Evolutionary conservation across 176 grass and related monocot species (phyloP), one percentile per base, ranked within the genome.

Genomic region (Leersia perrieri): DNA sequence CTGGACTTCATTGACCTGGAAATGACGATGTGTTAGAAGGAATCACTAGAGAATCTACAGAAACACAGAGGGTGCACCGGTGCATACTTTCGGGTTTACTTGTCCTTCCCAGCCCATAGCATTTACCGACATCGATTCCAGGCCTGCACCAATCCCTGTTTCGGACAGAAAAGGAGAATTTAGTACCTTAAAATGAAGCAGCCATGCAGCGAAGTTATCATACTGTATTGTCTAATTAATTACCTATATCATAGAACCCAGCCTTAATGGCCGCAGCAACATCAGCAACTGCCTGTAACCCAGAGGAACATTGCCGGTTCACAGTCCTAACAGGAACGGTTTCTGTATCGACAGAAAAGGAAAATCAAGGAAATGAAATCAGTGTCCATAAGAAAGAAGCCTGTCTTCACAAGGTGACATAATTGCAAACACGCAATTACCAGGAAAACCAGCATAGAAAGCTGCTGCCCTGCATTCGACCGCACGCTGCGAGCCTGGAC

Each of bases 211-310:
- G 25, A 36, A 70, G 30, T 0, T 63, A 58, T 41, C 22, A 61
- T 18, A 61, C 39, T 31, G 4, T 11, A 60, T 1, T 9, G 20
- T 23, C n/a, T 58, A 58, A 58, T 9, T 36, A 31, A 27, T 73
- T 44, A 99, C 96, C 96, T 63, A 93, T 99, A 80, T 99, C 90
- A 49, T 99, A 99, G 78, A 88, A 99, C 66, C 96, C 96, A 79
- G 96, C 82, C 85, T 99, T 99, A 33, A 99, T 99, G 63, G 92
- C 86, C 33, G 92, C 88, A 1, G 79, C 96, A 57, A 99, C 96
- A 82, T 95, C 92, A 35, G 92, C 90, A 68, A 95, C 96, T 70
- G 92, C 96, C 83, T 99, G 96, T 55, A 99, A 66, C 33, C 96
- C 96, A 72, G 96, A 99, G 1, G 92, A 99, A 70, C 96, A 99